A percentile compares a stretch with the other conserved stretches of the same genome.
Evolutionary conservation across 1,284 basidiomycete genomes (phyloP).

Genomic region (Fistulinella cinereoalba): DNA sequence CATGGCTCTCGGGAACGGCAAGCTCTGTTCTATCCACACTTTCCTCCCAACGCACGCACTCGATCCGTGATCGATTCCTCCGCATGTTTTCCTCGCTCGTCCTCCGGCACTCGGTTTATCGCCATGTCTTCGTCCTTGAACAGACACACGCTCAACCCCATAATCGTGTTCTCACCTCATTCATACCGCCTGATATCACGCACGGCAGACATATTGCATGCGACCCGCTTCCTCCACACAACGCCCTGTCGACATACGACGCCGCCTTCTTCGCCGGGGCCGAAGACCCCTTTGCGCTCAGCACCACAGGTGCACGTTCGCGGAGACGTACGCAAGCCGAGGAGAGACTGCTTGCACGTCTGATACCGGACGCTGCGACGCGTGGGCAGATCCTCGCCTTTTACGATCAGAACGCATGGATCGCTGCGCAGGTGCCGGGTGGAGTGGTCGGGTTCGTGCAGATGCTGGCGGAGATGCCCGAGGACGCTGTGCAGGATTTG

Average conservation of each 20-base stretch:
- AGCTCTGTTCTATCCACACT: conserved; percentile 38
- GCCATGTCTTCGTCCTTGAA: conserved; percentile 74
- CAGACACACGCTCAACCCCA: conserved; percentile 43
- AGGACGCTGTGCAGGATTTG: conserved; percentile 56
- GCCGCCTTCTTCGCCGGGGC: conserved; percentile 66
- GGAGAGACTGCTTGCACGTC: conserved; percentile 48
- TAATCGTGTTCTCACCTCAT: conserved; percentile 55
- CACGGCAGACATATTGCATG: conserved; percentile 61
- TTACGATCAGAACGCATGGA: conserved; percentile 26
- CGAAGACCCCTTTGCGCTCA: conserved; percentile 46
- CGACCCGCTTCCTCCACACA: conserved; percentile 76
- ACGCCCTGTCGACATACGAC: conserved; percentile 61
- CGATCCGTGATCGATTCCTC: conserved; percentile 41
- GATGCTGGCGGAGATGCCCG: conserved; percentile 53
- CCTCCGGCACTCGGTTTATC: conserved; percentile 57
- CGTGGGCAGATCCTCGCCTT: conserved; percentile 52
- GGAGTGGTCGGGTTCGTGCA: conserved; percentile 65
- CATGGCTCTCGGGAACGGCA: conserved; percentile 70
- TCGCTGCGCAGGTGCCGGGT: conserved; percentile 58
- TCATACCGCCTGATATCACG: conserved; percentile 61
- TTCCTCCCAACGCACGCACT: conserved; percentile 35
- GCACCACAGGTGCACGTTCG: conserved; percentile 23
- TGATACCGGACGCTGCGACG: conserved; percentile 56
- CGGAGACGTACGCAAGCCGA: conserved; percentile 46
- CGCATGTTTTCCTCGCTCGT: conserved; percentile 41